These are phyloP conservation scores for Schizosaccharomyces osmophilus DNA, from an alignment of 805 yeast genomes.

Conservation along the genomic window DNA sequence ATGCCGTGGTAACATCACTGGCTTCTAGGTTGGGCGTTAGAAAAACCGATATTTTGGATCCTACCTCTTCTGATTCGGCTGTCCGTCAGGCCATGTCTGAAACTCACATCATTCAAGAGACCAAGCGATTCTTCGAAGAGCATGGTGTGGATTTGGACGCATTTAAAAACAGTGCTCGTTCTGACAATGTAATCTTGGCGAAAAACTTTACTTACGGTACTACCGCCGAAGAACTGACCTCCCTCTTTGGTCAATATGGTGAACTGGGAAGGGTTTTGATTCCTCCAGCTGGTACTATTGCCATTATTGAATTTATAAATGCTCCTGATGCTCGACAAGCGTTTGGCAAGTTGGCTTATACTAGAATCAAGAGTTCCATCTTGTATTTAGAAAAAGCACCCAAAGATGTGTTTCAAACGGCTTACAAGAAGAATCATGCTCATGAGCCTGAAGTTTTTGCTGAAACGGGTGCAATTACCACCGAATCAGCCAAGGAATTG, in stretches of 20 bases:
- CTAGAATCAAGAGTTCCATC: constrained; percentile 68
- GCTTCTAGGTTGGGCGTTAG: constrained; percentile 62
- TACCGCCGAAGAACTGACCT: constrained; percentile 53
- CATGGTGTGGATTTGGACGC: constrained; percentile 65
- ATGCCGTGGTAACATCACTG: constrained; percentile 77
- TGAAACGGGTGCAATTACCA: constrained; percentile 1
- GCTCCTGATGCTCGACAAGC: constrained; percentile 70
- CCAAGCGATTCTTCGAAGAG: constrained; percentile 60
- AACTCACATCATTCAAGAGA: constrained; percentile 82
- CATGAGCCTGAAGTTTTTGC: constrained; percentile 4
- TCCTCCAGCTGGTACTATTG: constrained; percentile 94
- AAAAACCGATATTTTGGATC: constrained; percentile 67
- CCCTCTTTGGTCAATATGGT: constrained; percentile 59
- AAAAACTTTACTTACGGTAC: constrained; percentile 87
- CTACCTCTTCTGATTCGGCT: constrained; percentile 65
- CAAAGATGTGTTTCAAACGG: constrained; percentile 34
- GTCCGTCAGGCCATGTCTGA: constrained; percentile 95
- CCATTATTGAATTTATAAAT: constrained; percentile 72
- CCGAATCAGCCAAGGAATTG: constrained; percentile 10
- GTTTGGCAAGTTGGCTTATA: constrained; percentile 63
- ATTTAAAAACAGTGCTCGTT: constrained; percentile 40
- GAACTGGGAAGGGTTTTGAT: constrained; percentile 54
- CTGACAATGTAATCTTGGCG: constrained; percentile 56
- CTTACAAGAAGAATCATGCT: constrained; percentile 26
- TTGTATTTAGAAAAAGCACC: constrained; percentile 90